phyloP scores from a whole-genome alignment of 2,329 filamentous ascomycete genomes.

The Monilinia polystroma region DNA sequence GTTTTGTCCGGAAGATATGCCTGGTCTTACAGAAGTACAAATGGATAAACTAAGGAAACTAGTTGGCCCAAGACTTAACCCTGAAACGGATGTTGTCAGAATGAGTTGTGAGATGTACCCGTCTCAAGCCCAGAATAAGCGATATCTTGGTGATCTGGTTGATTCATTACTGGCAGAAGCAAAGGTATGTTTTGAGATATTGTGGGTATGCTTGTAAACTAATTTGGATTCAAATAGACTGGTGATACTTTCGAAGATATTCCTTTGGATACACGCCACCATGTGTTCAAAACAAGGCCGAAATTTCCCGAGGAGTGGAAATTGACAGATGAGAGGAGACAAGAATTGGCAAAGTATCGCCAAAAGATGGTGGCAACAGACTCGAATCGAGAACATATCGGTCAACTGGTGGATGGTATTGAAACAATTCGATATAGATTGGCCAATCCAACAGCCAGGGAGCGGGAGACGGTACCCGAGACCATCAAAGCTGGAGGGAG shows the following conservation, averaged over 20 bases:
- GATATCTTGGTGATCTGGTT: conserved; percentile 81
- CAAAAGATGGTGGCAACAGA: conserved; percentile 54
- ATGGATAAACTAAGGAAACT: conserved; percentile 83
- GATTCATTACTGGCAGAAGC: conserved; percentile 71
- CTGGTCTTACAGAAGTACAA: conserved; percentile 64
- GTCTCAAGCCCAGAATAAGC: conserved; percentile 93
- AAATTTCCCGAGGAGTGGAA: conserved; percentile 82
- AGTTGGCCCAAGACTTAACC: conserved; percentile 82
- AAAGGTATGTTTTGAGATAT: conserved; percentile 50
- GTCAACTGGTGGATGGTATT: conserved; percentile 59
- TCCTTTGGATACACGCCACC: conserved; percentile 84
- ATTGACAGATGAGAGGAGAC: conserved; percentile 67
- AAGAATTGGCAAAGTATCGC: conserved; percentile 63
- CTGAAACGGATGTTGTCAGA: conserved; percentile 73
- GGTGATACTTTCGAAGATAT: conserved; percentile 84
- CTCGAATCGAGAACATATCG: conserved; percentile 51
- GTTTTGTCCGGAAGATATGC: conserved; percentile 73
- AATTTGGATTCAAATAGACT: conserved; percentile 51
- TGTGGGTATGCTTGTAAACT: conserved; percentile 20
- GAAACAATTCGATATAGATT: conserved; percentile 48
- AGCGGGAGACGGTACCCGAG: conserved; percentile 35
- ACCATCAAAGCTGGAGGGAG: conserved; percentile 31
- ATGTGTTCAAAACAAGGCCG: conserved; percentile 64
- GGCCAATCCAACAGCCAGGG: conserved; percentile 27
- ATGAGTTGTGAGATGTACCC: conserved; percentile 90